Evolutionary conservation across 257 asterid species (phyloP), one percentile per base, ranked within the genome.

Genomic region (Solanum clarkiae): DNA sequence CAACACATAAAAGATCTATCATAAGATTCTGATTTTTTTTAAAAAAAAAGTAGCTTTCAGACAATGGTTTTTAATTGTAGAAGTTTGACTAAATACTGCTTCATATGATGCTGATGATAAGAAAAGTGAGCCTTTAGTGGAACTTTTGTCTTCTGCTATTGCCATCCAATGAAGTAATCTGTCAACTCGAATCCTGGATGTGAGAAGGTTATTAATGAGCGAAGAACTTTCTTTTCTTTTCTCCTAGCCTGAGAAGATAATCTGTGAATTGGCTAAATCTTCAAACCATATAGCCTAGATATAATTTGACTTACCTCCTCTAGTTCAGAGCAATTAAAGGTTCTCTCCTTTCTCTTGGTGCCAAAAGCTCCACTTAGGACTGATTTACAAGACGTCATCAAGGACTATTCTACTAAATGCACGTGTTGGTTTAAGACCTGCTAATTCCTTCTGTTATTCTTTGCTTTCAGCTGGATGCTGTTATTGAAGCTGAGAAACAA

Each of bases 401-500:
- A 77, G 81, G 42, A 47, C 24, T 47, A 49, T 24, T 49, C 81
- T 75, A 14, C 62, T 75, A 22, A 32, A 75, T 74, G 54, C 29
- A 74, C 4, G 22, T 77, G 47, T 77, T 51, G 24, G 65, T 77
- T 75, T 77, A 9, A 1, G 45, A 16, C 49, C 18, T 53, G 26
- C 26, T 53, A 53, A 77, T 77, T 16, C 47, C 17, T 77, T 87
- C 51, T 83, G 63, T 60, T 54, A 10, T 86, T 26, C 11, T 9
- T 26, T 86, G 54, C 53, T 88, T 91, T 88, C 89, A 95, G 99
- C 91, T 95, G 80, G 98, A 91, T 86, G 90, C 87, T 80, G 97
- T 95, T 40, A 94, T 94, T 88, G 98, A 93, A 83, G 97, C 99
- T 54, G 99, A 95, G 89, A 95, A 92, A 89, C 95, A 93, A 90